phyloP scores from a whole-genome alignment of 1,284 basidiomycete species.

The Moniliella sp. region DNA sequence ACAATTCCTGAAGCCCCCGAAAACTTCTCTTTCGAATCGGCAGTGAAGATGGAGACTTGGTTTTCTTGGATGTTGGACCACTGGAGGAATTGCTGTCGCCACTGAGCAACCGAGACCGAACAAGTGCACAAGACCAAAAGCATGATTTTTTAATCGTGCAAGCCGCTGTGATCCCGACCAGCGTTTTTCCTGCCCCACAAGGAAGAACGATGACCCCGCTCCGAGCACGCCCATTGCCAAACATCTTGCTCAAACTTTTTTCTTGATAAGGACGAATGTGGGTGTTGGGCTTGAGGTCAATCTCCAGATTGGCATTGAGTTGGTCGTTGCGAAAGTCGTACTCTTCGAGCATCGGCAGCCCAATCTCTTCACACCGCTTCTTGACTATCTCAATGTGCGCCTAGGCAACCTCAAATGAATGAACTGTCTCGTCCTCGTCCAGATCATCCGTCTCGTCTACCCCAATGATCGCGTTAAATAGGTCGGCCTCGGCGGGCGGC shows the following conservation, averaged over 20 bases:
- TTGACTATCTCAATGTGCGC: conserved; percentile 30
- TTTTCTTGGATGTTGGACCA: conserved; percentile 34
- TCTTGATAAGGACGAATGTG: conserved; percentile 30
- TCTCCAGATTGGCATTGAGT: conserved; percentile 30
- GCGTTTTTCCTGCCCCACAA: conserved; percentile 92
- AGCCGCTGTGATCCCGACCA: conserved; percentile 94
- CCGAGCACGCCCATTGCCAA: conserved; percentile 29
- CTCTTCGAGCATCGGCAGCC: conserved; percentile 31
- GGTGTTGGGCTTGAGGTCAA: conserved; percentile 30
- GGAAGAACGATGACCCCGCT: conserved; percentile 96
- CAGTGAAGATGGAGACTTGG: conserved; percentile 31
- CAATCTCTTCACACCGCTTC: conserved; percentile 30
- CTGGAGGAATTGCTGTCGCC: conserved; percentile 31
- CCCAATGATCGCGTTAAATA: conserved; percentile 31
- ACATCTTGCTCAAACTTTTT: conserved; percentile 33
- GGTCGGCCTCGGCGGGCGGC: conserved; percentile 19
- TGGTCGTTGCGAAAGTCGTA: conserved; percentile 32
- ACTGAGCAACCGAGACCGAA: conserved; percentile 32
- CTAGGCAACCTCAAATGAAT: conserved; percentile 30
- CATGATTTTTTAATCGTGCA: conserved; percentile 98
- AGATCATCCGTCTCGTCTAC: conserved; percentile 30
- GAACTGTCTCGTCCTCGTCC: conserved; percentile 26
- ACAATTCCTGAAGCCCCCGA: conserved; percentile 30
- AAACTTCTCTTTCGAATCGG: conserved; percentile 32
- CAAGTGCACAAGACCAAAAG: conserved; percentile 61